phyloP scores from a whole-genome alignment of 495 filamentous ascomycete genomes.

The Neurospora discreta region DNA sequence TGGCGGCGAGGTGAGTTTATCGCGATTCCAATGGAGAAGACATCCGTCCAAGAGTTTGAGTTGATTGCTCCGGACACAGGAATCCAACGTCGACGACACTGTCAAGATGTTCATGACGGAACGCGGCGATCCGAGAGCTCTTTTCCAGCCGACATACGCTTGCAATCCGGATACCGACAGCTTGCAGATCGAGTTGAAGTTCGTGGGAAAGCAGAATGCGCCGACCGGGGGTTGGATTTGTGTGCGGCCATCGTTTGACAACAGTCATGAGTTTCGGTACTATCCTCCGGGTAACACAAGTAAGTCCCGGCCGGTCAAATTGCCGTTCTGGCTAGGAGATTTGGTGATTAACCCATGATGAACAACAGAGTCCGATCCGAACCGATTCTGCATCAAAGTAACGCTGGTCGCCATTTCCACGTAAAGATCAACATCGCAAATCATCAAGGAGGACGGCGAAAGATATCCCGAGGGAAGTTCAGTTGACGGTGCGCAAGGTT shows the following conservation, averaged over 20 bases:
- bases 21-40: background rate
- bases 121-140: slow-evolving; percentile 34
- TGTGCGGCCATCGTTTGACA: slow-evolving; percentile 28
- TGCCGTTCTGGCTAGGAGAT: background rate
- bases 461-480: background rate
- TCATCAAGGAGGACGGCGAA: background rate
- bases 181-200: slow-evolving; percentile 31
- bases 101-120: slow-evolving; percentile 47
- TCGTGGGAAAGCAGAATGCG: slow-evolving; percentile 22
- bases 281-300: slow-evolving; percentile 32
- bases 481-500: background rate
- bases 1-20: slow-evolving; percentile 30
- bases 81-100: slow-evolving; percentile 38
- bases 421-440: background rate
- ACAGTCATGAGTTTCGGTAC: slow-evolving; percentile 35
- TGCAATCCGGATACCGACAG: slow-evolving; percentile 39
- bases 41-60: background rate
- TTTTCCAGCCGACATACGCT: slow-evolving; percentile 36
- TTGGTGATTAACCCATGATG: background rate
- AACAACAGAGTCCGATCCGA: slow-evolving; percentile 20
- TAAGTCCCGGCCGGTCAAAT: slow-evolving; percentile 12
- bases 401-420: slow-evolving; percentile 17
- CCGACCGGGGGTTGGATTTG: slow-evolving; percentile 32
- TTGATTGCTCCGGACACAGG: background rate
- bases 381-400: slow-evolving; percentile 27